phyloP scores from a whole-genome alignment of 441 rosid genomes.

The Breynia disticha region DNA sequence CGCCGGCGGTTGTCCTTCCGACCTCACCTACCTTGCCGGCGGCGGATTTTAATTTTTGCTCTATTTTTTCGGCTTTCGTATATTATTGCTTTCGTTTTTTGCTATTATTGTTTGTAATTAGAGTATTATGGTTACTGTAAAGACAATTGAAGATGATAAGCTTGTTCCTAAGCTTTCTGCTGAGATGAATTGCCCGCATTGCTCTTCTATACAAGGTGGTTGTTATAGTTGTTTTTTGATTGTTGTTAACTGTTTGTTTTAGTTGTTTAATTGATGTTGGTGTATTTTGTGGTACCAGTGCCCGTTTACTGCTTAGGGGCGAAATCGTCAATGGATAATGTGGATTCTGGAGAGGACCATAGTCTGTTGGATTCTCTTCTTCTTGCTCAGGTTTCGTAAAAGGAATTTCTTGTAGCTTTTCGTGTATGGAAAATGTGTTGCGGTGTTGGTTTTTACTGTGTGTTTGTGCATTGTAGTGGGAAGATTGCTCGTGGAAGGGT shows the following conservation, averaged over 20 bases:
- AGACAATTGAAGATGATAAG: conserved; percentile 16
- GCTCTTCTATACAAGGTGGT: conserved; percentile 21
- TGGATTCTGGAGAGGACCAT: conserved; percentile 22
- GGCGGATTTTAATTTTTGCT: conserved; percentile 23
- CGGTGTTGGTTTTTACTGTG: no score
- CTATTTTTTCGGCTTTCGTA: not conserved
- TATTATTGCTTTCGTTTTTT: not conserved
- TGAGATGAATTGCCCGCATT: conserved; percentile 17
- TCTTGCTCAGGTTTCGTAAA: conserved; percentile 24
- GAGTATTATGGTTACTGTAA: conserved; percentile 26
- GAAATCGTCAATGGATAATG: conserved; percentile 15
- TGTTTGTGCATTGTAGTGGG: conserved; percentile 30
- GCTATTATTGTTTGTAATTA: not conserved
- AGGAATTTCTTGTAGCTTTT: no score
- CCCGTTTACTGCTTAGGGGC: conserved; percentile 25
- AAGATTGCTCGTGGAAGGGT: conserved; percentile 31
- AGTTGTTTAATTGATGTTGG: conserved; percentile 6
- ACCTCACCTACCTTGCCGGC: conserved; percentile 43
- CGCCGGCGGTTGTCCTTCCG: conserved; percentile 42
- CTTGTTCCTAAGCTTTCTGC: conserved; percentile 11
- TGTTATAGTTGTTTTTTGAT: not conserved
- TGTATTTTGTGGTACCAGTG: conserved; percentile 21
- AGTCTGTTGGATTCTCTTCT: conserved; percentile 32
- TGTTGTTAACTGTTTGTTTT: not conserved
- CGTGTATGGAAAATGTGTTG: no score